phyloP scores from a whole-genome alignment of 768 basidiomycete species.

The Multifurca ochricompacta region DNA sequence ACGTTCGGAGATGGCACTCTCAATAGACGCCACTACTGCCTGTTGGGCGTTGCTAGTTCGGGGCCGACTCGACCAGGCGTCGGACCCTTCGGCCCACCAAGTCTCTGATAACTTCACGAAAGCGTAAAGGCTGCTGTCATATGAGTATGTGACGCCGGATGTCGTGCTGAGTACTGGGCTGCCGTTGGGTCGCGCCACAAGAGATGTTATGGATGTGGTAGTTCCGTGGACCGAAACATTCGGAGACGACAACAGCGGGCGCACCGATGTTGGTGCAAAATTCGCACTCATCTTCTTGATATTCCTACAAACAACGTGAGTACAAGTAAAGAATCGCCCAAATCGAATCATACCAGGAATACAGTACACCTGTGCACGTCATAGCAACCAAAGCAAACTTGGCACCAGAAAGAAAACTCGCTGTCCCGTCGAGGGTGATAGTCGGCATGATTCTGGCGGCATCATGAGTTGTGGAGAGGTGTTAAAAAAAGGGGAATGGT shows the following conservation, averaged over 20 bases:
- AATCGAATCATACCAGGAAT: constrained; percentile 53
- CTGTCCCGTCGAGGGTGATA: constrained; percentile 62
- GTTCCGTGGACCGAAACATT: constrained; percentile 28
- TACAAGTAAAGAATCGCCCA: background rate
- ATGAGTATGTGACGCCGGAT: constrained; percentile 72
- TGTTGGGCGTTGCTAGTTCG: constrained; percentile 47
- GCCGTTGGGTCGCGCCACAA: constrained; percentile 70
- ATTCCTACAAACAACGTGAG: constrained; percentile 44
- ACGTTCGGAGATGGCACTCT: constrained; percentile 27
- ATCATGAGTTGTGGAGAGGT: background rate
- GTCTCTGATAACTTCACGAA: constrained; percentile 74
- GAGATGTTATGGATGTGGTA: constrained; percentile 47
- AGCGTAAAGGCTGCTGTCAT: constrained; percentile 53
- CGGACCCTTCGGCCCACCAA: constrained; percentile 83
- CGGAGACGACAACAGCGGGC: constrained; percentile 48
- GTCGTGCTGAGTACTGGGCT: constrained; percentile 70
- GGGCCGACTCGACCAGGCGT: constrained; percentile 73
- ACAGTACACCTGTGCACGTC: constrained; percentile 63
- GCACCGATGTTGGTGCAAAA: constrained; percentile 59
- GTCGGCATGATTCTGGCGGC: constrained; percentile 64
- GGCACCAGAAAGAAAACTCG: constrained; percentile 58
- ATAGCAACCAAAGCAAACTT: constrained; percentile 62
- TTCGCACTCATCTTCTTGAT: constrained; percentile 56
- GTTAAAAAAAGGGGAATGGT: background rate
- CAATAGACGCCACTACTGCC: constrained; percentile 20